These are phyloP conservation scores for Kluyveromyces marxianus DNA, from an alignment of 1,139 yeast species.

Conservation along the genomic window DNA sequence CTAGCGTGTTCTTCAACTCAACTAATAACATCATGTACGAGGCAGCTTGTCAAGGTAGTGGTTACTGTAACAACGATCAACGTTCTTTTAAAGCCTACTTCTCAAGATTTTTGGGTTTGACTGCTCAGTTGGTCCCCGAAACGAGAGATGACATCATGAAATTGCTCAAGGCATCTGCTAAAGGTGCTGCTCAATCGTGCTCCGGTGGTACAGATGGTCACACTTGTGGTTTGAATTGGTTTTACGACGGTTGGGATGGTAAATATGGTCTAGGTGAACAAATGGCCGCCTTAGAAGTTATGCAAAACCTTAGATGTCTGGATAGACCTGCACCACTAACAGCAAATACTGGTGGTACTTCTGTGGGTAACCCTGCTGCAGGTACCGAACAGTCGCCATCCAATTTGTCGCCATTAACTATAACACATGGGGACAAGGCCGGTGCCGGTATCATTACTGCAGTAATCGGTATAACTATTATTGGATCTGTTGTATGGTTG, in stretches of 20 bases:
- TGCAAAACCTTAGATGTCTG: slow-evolving; percentile 54
- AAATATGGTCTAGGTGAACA: slow-evolving; percentile 89
- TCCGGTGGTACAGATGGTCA: slow-evolving; percentile 68
- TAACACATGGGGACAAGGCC: slow-evolving; percentile 62
- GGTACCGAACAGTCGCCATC: slow-evolving; percentile 39
- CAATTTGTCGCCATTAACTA: slow-evolving; percentile 39
- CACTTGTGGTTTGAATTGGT: slow-evolving; percentile 71
- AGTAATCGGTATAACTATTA: slow-evolving; percentile 54
- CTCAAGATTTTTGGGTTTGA: slow-evolving; percentile 47
- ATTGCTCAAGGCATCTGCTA: slow-evolving; percentile 43
- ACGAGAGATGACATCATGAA: slow-evolving; percentile 36
- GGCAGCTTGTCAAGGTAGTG: slow-evolving; percentile 42
- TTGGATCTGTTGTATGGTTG: slow-evolving; percentile 71
- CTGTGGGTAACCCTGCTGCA: slow-evolving; percentile 52
- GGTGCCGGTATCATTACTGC: slow-evolving; percentile 89
- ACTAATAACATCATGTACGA: slow-evolving; percentile 45
- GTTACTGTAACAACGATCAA: slow-evolving; percentile 54
- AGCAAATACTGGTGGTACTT: slow-evolving; percentile 51
- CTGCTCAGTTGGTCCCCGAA: slow-evolving; percentile 43
- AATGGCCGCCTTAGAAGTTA: slow-evolving; percentile 75
- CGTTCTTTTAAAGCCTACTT: slow-evolving; percentile 55
- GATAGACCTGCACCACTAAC: slow-evolving; percentile 53
- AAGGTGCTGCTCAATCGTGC: slow-evolving; percentile 65
- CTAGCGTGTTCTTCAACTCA: slow-evolving; percentile 35
- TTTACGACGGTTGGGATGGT: slow-evolving; percentile 49